Base-by-base conservation (phyloP, 2,329 filamentous ascomycete species). In the Diplodia scrobiculata region DNA sequence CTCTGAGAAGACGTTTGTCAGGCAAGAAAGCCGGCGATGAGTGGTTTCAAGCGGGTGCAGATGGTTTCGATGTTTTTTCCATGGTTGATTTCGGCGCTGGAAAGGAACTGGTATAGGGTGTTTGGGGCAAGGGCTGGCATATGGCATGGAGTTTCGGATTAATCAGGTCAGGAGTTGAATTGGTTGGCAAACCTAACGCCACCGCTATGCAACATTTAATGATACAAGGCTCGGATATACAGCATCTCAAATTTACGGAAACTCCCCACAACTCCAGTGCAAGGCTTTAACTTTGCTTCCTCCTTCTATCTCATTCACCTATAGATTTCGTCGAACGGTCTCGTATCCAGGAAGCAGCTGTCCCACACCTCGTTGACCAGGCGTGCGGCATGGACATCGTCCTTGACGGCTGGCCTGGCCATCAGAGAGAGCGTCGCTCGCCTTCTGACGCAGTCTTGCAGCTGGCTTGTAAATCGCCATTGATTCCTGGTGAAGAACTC, bases 341-440 rank as follows among this genome's bases (percentile, higher is more conserved):
- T 84, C 3, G 94, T 98, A 79, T 99, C 95, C 62, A 86, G 82
- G 77, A 96, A 99, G 78, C 95, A 99, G 72, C 92, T 97, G 71
- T 97, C 93, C 92, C 94, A 99, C n/a, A 99, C 95, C 78, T 96
- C 89, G 78, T 98, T 95, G 67, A 99, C 92, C 29, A 96, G 88
- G 79, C 90, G 91, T 62, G 87, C 86, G 3, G 95, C 95, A 71
- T 98, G 91, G 14, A 88, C 87, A 72, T 96, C 89, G 77, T 96
- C 91, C 77, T 91, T 91, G 75, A 93, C 95, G 54, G 84, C 84
- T 17, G 92, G 92, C 68, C 95, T 84, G 38, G 86, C 88, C 81
- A 87, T 85, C 71, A 99, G 87, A 25, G 91, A 96, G 71, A 90
- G 80, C 38, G 92, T 87, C 11, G 95, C 95, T 71, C 95, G 84